Conservation (phyloP, 2,329 filamentous ascomycete species). For the Epichloe scottii region DNA sequence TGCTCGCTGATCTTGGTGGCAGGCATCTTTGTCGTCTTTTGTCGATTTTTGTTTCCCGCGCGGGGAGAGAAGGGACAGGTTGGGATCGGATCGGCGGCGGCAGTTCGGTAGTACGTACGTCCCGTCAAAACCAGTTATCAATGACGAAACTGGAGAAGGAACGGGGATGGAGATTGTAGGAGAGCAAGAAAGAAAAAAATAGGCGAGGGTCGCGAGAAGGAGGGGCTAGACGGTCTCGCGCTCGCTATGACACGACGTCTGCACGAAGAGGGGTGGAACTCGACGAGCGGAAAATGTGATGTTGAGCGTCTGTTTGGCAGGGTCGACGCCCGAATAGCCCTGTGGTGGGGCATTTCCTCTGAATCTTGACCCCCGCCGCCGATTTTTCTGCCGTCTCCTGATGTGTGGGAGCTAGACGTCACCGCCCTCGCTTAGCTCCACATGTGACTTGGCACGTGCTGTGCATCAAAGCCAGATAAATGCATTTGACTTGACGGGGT, state of each 20-base stretch:
- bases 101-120: not conserved
- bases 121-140: no score
- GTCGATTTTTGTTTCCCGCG: not conserved
- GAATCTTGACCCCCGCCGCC: conserved; percentile 20
- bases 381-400: conserved; percentile 24
- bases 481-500: no score
- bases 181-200: conserved; percentile 13
- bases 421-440: conserved; percentile 10
- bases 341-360: conserved; percentile 21
- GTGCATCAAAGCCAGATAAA: no score
- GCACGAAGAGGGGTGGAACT: conserved; percentile 12
- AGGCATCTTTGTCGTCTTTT: conserved; percentile 12
- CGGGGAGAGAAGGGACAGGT: not conserved
- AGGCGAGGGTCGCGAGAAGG: conserved; percentile 10
- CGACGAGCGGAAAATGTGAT: conserved; percentile 15
- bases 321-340: conserved; percentile 24
- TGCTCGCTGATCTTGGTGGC: conserved; percentile 30
- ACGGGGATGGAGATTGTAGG: not conserved
- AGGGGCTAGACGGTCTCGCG: conserved; percentile 13
- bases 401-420: conserved; percentile 31
- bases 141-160: no score
- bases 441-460: conserved; percentile 15
- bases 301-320: conserved; percentile 15
- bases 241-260: conserved; percentile 8
- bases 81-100: not conserved